Evolutionary conservation across 2,329 filamentous ascomycete genomes (phyloP), one percentile per base, ranked within the genome.

Genomic region (Trichoderma sp.): DNA sequence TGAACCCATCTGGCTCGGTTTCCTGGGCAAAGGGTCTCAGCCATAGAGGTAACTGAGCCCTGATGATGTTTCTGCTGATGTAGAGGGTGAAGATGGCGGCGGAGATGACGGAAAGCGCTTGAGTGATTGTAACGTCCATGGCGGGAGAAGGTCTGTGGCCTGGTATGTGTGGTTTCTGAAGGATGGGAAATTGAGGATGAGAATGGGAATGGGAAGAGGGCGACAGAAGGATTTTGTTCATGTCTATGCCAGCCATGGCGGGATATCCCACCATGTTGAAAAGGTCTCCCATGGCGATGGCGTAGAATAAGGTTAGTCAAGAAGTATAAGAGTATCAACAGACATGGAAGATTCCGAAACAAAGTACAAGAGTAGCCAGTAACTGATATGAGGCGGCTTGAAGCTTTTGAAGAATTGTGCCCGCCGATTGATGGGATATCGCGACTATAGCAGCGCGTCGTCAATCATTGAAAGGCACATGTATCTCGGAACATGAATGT

Each of bases 1-100:
- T 80, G 21, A 74, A 51, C 0, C 69, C 39, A 1, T 71, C 73
- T 1, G 76, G 75, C 0, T 61, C 74, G 24, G 81, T 73, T 74
- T 86, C 84, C 9, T 79, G 76, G 3, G 85, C 84, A 72, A 86
- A 86, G 2, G 82, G 81, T 11, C 78, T 80, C 15, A 81, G 76
- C 83, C 84, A 86, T 57, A 76, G 78, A 0, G 85, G 84, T 1
- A 81, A 76, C 3, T 74, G 73, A 4, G 78, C 77, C 2, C 76
- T 73, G 6, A 82, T 70, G 3, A 74, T 76, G 4, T 74, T 68
- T 8, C 74, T 77, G 71, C 64, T 71, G 28, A 81, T 32, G 67
- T 81, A 79, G 18, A 82, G 65, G 21, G 80, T 71, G 26, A 78
- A 64, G 6, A 77, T 75, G 8, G 78, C 74, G 11, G 82, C 60